These are phyloP conservation scores for Zalerion maritima DNA, from an alignment of 495 filamentous ascomycete species.

Conservation along the genomic window DNA sequence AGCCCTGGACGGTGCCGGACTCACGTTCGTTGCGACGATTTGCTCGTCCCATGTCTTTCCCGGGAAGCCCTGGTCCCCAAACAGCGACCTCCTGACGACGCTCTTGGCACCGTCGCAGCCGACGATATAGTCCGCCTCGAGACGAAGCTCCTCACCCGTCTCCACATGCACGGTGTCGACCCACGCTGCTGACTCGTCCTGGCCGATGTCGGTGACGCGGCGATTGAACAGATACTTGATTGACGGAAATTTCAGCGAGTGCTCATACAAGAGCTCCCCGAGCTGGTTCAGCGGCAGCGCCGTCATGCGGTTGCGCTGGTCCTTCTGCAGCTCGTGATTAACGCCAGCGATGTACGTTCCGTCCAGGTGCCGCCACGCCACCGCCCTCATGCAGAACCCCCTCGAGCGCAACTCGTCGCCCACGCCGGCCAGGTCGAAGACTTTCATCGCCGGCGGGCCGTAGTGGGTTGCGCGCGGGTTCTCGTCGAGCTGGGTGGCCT, in stretches of 20 bases:
- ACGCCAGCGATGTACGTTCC: conserved; percentile 22
- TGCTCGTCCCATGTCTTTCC: conserved; percentile 44
- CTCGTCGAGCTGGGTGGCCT: conserved; percentile 30
- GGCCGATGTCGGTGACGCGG: conserved; percentile 24
- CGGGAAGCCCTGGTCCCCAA: conserved; percentile 43
- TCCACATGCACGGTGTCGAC: conserved; percentile 20
- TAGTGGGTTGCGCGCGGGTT: conserved; percentile 44
- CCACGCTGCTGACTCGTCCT: conserved; percentile 27
- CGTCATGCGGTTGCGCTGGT: conserved; percentile 29
- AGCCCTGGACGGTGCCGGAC: too few relatives aligned
- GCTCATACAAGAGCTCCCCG: conserved; percentile 12
- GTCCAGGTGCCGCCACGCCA: conserved; percentile 34
- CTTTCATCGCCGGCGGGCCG: conserved; percentile 25
- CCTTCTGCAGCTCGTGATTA: conserved; percentile 16
- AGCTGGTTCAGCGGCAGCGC: conserved; percentile 33
- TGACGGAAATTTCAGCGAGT: conserved; percentile 3
- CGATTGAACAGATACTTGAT: conserved; percentile 13
- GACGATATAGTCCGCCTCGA: conserved; percentile 7
- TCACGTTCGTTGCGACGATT: conserved; percentile 49
- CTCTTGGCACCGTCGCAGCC: conserved; percentile 43
- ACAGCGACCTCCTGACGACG: conserved; percentile 36
- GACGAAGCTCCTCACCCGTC: conserved; percentile 5
- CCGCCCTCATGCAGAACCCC: conserved; percentile 26
- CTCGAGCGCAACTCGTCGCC: conserved; percentile 26
- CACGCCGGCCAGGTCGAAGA: conserved; percentile 35